Conservation (phyloP, 495 filamentous ascomycete genomes). For the Cercophora scortea region DNA sequence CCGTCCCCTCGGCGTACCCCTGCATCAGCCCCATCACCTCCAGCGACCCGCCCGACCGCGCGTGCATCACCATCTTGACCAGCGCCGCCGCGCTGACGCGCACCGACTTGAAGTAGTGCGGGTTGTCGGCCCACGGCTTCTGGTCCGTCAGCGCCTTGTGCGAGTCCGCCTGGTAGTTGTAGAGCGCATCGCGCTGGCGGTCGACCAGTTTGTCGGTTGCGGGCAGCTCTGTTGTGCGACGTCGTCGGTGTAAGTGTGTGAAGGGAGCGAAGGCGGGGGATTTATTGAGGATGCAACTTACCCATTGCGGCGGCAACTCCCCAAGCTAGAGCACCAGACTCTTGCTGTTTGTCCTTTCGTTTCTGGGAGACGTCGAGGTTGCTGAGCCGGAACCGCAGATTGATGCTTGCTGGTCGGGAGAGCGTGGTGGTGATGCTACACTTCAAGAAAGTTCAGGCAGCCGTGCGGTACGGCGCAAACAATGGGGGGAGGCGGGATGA, state of each 20-base stretch:
- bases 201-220: constrained; percentile 59
- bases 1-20: constrained; percentile 75
- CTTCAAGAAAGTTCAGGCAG: no score
- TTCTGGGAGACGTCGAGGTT: no score
- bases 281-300: background rate
- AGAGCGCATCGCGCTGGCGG: constrained; percentile 81
- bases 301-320: constrained; percentile 3
- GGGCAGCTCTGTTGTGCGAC: constrained; percentile 57
- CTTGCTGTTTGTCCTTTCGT: background rate
- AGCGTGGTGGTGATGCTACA: no score
- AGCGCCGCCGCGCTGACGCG: constrained; percentile 91
- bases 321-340: background rate
- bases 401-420: no score
- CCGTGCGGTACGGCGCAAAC: background rate
- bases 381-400: background rate
- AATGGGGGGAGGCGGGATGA: background rate
- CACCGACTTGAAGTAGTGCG: constrained; percentile 84
- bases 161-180: constrained; percentile 61
- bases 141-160: constrained; percentile 52
- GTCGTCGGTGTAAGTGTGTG: background rate
- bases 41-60: constrained; percentile 79
- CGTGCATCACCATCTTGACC: constrained; percentile 99
- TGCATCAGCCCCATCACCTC: constrained; percentile 99
- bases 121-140: constrained; percentile 77
- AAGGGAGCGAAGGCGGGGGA: background rate